Evolutionary conservation across 345 rosid genomes (phyloP).

Genomic region (Lumnitzera littorea): DNA sequence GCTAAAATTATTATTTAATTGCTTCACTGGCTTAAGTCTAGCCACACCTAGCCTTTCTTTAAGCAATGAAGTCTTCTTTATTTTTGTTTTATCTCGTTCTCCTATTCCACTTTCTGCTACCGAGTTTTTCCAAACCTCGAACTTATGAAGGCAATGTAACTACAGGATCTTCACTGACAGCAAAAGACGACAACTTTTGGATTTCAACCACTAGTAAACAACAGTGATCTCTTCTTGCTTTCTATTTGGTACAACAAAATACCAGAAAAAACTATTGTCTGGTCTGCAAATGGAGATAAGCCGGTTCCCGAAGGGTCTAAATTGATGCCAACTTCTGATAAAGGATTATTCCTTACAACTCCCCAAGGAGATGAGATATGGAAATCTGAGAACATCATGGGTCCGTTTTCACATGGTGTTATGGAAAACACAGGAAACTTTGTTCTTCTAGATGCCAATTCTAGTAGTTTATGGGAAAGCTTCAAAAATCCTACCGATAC

Average conservation of each 20-base stretch:
- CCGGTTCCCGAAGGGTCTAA: slow-evolving; percentile 20
- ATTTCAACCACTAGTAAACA: slow-evolving; percentile 10
- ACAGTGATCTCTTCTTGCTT: slow-evolving; percentile 17
- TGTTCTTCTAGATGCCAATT: slow-evolving; percentile 6
- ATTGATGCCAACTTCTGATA: slow-evolving; percentile 12
- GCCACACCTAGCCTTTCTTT: too few species aligned
- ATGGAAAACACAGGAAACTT: slow-evolving; percentile 26
- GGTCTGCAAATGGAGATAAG: slow-evolving; percentile 17
- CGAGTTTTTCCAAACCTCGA: background rate
- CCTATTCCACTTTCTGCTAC: background rate
- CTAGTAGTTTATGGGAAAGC: slow-evolving; percentile 18
- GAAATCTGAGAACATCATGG: slow-evolving; percentile 1
- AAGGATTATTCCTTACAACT: slow-evolving; percentile 11
- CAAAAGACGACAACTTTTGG: slow-evolving; percentile 15
- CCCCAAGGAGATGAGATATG: slow-evolving; percentile 21
- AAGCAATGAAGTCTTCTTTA: too few species aligned
- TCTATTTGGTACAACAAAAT: slow-evolving; percentile 28
- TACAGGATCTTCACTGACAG: slow-evolving; percentile 2
- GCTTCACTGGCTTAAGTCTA: too few species aligned
- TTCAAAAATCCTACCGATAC: slow-evolving; percentile 29
- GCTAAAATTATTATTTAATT: too few species aligned
- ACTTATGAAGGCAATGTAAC: background rate
- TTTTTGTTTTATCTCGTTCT: too few species aligned
- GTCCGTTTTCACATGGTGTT: slow-evolving; percentile 12
- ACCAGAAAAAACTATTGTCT: slow-evolving; percentile 20